Conservation (phyloP, 1,284 basidiomycete genomes). For the Sphaerobolus stellatus region DNA sequence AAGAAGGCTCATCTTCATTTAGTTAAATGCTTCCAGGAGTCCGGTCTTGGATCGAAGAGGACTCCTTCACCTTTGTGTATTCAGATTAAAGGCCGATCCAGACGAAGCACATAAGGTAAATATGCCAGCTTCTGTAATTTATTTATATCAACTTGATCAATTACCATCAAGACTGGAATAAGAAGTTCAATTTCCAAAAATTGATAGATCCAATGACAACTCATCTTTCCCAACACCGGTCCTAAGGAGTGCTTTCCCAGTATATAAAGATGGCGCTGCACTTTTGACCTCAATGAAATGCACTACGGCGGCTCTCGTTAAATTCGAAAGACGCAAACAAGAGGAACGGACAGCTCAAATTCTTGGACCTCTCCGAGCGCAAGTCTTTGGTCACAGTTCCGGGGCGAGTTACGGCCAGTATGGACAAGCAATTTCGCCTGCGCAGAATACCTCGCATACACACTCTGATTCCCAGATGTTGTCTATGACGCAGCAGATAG, state of each 20-base stretch:
- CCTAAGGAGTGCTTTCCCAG: not conserved
- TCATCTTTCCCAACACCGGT: not conserved
- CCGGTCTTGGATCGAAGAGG: conserved; percentile 12
- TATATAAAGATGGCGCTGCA: too few species aligned
- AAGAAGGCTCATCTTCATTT: not conserved
- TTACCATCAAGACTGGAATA: not conserved
- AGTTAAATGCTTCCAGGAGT: not conserved
- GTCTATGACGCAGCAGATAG: too few species aligned
- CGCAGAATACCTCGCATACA: too few species aligned
- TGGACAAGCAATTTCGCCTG: too few species aligned
- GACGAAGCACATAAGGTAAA: conserved; percentile 8
- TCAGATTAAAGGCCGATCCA: conserved; percentile 6
- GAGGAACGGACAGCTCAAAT: too few species aligned
- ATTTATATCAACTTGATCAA: not conserved
- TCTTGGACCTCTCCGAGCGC: too few species aligned
- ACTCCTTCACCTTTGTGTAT: conserved; percentile 10
- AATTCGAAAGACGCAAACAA: too few species aligned
- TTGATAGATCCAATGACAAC: not conserved
- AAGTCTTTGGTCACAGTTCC: too few species aligned
- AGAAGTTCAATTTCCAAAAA: not conserved
- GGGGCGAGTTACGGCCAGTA: too few species aligned
- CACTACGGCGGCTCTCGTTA: too few species aligned
- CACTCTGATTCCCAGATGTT: too few species aligned
- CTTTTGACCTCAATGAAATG: too few species aligned
- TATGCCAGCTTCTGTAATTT: not conserved